Conservation (phyloP, 768 basidiomycete species). For the Ramaria rubella region DNA sequence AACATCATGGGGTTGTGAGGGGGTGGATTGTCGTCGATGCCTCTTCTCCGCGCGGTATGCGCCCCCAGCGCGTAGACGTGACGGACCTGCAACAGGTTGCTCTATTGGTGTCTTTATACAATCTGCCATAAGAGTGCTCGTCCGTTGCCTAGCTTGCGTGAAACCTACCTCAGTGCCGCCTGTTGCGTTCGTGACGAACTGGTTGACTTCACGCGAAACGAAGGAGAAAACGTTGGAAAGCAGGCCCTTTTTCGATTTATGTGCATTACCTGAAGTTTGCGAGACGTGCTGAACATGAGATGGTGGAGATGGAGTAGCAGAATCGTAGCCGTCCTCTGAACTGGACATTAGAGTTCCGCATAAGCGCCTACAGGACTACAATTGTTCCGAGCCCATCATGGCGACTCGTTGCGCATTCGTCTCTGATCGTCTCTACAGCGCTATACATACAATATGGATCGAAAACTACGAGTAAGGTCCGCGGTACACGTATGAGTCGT, state of each 20-base stretch:
- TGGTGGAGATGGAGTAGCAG: background rate
- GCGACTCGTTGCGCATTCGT: background rate
- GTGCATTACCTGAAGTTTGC: background rate
- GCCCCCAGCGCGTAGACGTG: background rate
- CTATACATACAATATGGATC: background rate
- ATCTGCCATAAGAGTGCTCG: background rate
- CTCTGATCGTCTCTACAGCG: too few relatives aligned
- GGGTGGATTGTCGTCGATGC: background rate
- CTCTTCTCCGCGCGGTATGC: background rate
- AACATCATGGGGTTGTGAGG: background rate
- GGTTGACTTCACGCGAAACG: constrained; percentile 63
- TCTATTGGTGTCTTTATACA: background rate
- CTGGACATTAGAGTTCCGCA: background rate
- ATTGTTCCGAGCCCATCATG: background rate
- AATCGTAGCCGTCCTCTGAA: constrained; percentile 1
- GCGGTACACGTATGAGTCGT: background rate
- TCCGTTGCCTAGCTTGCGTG: background rate
- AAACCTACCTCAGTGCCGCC: constrained; percentile 27
- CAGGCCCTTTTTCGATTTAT: constrained; percentile 29
- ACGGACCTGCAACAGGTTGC: background rate
- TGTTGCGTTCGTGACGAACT: constrained; percentile 63
- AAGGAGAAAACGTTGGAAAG: constrained; percentile 62
- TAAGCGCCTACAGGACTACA: background rate
- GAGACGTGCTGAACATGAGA: background rate
- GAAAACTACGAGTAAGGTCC: constrained; percentile 1